phyloP scores from a whole-genome alignment of 257 asterid genomes.

The Thymus mandschuricus region DNA sequence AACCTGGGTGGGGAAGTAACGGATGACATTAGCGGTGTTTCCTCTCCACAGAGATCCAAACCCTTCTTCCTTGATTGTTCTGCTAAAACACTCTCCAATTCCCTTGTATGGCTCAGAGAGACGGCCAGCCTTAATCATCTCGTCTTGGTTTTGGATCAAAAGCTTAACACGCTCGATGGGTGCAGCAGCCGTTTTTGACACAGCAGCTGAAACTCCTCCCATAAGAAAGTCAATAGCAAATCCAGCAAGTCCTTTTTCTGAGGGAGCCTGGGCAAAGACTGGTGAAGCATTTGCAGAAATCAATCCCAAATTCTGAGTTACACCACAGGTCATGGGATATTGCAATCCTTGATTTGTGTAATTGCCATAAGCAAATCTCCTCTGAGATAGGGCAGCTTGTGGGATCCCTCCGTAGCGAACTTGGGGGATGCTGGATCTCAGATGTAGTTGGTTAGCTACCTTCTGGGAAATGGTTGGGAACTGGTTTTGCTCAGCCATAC shows the following conservation, averaged over 20 bases:
- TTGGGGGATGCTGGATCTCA: conserved; percentile 62
- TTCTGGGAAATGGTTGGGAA: conserved; percentile 67
- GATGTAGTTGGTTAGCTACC: conserved; percentile 74
- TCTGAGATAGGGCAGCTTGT: conserved; percentile 50
- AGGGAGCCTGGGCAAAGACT: conserved; percentile 83
- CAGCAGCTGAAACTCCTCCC: conserved; percentile 99
- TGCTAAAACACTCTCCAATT: conserved; percentile 79
- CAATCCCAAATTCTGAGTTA: conserved; percentile 59
- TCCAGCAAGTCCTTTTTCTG: conserved; percentile 72
- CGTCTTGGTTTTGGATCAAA: conserved; percentile 92
- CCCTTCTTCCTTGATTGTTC: conserved; percentile 78
- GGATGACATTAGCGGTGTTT: conserved; percentile 90
- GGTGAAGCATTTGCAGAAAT: conserved; percentile 82
- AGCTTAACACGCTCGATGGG: conserved; percentile 96
- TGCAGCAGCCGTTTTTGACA: conserved; percentile 92
- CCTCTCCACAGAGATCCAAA: conserved; percentile 82
- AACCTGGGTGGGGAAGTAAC: conserved; percentile 98
- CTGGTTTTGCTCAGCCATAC: conserved; percentile 66
- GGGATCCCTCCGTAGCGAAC: conserved; percentile 61
- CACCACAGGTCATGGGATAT: conserved; percentile 51
- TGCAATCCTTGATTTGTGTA: conserved; percentile 64
- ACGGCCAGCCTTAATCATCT: conserved; percentile 83
- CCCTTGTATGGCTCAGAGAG: conserved; percentile 92
- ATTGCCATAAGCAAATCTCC: conserved; percentile 63
- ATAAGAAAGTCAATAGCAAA: conserved; percentile 87